Evolutionary conservation across 2,329 filamentous ascomycete species (phyloP), one percentile per base, ranked within the genome.

Genomic region (Metarhizium brunneum): DNA sequence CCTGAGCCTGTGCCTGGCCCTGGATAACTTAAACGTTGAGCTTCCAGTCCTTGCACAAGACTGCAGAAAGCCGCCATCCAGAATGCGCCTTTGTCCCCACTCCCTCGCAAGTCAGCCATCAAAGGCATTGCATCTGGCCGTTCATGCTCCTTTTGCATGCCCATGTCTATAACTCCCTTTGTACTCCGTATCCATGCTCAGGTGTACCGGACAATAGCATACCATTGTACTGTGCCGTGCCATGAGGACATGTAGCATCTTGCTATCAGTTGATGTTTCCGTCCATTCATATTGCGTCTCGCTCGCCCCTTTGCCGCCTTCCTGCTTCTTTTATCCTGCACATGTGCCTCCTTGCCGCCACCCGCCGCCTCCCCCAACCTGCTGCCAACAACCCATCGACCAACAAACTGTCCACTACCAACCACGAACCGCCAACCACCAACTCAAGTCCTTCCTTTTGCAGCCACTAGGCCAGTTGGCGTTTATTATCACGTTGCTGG

Each of bases 301-400:
- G 43, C n/a, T 47, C 10, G 18, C 43, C 18, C 18, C 50, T 32
- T 40, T 13, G 32, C 30, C 18, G 18, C 14, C 18, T n/a, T 7
- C 18, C n/a, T 38, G 40, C 50, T 51, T 52, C 30, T 30, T 47
- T 25, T 50, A 47, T 45, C 16, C 50, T 35, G 32, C 32, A 8
- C 32, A 7, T 8, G 32, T 35, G 7, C 54, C 54, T 56, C 54
- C 54, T 56, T 53, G 40, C 54, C 50, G 35, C 50, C 51, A 53
- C 38, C 54, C 32, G 32, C 6, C 32, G 3, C 32, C 32, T 7
- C 6, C 25, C 10, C 32, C 32, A 35, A 35, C 32, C 32, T 35
- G 2, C 10, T 35, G 32, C 32, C 32, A 35, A 35, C 32, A 35
- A 35, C 32, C 6, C 25, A 25, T 25, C 25, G 25, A 25, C 25